These are phyloP conservation scores for Emergomyces pasteurianus DNA, from an alignment of 2,329 filamentous ascomycete genomes.

Conservation along the genomic window DNA sequence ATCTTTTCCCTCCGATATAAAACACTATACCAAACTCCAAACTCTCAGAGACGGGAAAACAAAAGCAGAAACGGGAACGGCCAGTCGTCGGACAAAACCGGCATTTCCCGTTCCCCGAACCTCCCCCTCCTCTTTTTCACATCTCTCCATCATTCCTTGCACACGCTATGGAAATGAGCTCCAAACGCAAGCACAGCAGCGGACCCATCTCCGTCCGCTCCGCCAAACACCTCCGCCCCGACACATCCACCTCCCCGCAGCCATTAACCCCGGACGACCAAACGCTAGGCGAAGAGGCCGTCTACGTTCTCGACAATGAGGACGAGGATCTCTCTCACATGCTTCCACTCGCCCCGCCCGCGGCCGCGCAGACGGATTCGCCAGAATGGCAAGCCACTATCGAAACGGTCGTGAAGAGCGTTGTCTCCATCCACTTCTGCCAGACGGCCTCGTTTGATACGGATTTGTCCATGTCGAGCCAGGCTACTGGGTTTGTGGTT, in stretches of 20 bases:
- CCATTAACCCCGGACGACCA: slow-evolving; percentile 26
- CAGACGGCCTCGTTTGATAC: slow-evolving; percentile 97
- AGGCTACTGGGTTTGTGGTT: slow-evolving; percentile 95
- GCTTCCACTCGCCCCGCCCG: slow-evolving; percentile 2
- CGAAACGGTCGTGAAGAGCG: slow-evolving; percentile 83
- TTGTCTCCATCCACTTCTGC: slow-evolving; percentile 98
- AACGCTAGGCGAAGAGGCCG: slow-evolving; percentile 32
- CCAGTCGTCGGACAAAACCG: background rate
- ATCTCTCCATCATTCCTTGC: background rate
- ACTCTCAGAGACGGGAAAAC: background rate
- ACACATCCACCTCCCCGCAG: slow-evolving; percentile 22
- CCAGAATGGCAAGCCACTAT: slow-evolving; percentile 94
- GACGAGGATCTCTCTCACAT: slow-evolving; percentile 35
- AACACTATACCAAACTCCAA: background rate
- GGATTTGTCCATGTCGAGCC: slow-evolving; percentile 83
- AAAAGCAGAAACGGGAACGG: background rate
- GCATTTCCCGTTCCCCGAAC: background rate
- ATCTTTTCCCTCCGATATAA: background rate
- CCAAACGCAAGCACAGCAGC: slow-evolving; percentile 44
- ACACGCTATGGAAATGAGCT: slow-evolving; percentile 38
- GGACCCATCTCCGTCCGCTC: slow-evolving; percentile 40
- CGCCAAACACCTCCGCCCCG: slow-evolving; percentile 43
- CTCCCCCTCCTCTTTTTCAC: slow-evolving; percentile 6
- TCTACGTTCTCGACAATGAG: slow-evolving; percentile 26
- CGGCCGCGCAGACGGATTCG: slow-evolving; percentile 39